Base-by-base conservation (phyloP, 148 eudicot species). In the Arctostaphylos glauca region DNA sequence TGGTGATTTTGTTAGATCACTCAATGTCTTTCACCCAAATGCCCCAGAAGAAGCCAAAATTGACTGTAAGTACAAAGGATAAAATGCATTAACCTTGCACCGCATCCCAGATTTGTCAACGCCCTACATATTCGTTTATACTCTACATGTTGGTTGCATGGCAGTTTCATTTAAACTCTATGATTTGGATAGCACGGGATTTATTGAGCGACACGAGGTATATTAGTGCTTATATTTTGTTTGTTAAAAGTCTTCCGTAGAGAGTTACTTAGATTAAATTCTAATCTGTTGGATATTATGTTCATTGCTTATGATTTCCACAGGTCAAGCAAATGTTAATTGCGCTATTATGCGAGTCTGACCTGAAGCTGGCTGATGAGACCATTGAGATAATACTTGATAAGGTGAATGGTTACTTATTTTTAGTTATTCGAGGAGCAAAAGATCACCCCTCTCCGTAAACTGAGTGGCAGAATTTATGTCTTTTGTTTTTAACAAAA, bases 291-390 rank as follows among this genome's bases (percentile, higher is more conserved):
- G 44, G 67, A 59, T 19, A 18, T 71, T 66, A 47, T 74, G 50
- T 31, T 80, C 10, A 44, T 74, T 16, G 31, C 14, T 18, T 84
- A 77, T 79, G 78, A 68, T 79, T 81, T 85, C 83, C 76, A 79
- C 91, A 96, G 99, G 99, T 96, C 59, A 94, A 94, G 88, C 95
- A 91, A 94, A 96, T 96, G 99, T 85, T 96, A 83, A 91, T 96
- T 78, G 99, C 99, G 15, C 91, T 94, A 86, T 84, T 96, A 55
- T 86, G 88, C n/a, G 99, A 96, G 84, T 96, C 97, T 56, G 99
- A 92, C 60, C 74, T 94, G 93, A 94, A 93, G 89, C 89, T 96
- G 92, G 91, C 97, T 59, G 98, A 96, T 87, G 99, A 96, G 83
- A 92, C 93, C 21, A 88, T 96, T 74, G 99, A 96, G 85, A 58